Conservation (phyloP, 2,329 filamentous ascomycete genomes). For the Colletotrichum sp. region DNA sequence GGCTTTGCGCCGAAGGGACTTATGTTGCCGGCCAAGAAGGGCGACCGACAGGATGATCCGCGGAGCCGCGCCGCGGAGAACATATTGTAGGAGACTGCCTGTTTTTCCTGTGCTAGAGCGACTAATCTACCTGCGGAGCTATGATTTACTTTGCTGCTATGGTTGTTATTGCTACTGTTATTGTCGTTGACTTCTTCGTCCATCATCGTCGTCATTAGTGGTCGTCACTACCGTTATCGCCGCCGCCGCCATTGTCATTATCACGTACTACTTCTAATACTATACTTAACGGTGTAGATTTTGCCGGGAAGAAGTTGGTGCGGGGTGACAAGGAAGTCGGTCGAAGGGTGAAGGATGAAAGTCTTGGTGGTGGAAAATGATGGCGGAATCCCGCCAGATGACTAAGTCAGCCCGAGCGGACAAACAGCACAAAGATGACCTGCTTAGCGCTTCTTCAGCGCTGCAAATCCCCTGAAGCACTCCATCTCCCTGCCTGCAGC, state of each 20-base stretch:
- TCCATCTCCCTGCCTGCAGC: neutral
- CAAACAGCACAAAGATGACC: neutral
- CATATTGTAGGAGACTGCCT: neutral
- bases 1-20: neutral
- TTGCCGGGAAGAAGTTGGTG: neutral
- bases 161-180: too few species aligned
- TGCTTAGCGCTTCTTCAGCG: neutral
- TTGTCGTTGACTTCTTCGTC: too few species aligned
- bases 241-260: too few species aligned
- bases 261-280: too few species aligned
- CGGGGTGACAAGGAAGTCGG: neutral
- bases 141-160: too few species aligned
- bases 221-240: too few species aligned
- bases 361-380: neutral
- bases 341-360: neutral
- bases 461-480: neutral
- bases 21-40: neutral
- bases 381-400: constrained; percentile 15
- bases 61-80: neutral
- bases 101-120: too few species aligned
- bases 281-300: too few species aligned
- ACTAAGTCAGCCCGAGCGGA: neutral
- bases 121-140: too few species aligned
- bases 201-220: too few species aligned
- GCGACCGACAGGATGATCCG: neutral